Percentiles rank a stretch among this genome's conserved stretches.
Evolutionary conservation across 2,329 filamentous ascomycete species (phyloP).

Genomic region (Xylaria sp.): DNA sequence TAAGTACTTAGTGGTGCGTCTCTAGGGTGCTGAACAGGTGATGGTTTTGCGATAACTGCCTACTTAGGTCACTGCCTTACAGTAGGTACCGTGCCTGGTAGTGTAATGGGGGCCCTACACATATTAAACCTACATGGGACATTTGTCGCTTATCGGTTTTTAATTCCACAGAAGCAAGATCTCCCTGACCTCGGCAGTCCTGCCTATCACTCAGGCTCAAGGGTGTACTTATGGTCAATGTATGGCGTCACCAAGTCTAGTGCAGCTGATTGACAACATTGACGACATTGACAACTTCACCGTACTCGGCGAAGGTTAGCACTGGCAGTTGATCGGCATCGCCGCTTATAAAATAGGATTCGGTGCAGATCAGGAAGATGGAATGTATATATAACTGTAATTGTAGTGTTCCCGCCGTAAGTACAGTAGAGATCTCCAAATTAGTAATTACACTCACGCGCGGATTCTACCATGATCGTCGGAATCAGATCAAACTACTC

Average conservation of each 20-base stretch:
- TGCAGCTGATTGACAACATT: background rate
- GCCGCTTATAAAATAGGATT: background rate
- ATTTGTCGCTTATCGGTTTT: background rate
- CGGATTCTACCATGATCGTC: background rate
- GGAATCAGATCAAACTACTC: background rate
- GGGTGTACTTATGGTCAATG: too few relatives aligned
- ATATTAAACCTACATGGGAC: background rate
- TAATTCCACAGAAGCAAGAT: background rate
- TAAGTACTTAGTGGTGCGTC: too few relatives aligned
- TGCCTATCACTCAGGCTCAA: background rate
- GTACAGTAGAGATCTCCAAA: too few relatives aligned
- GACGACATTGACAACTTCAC: background rate
- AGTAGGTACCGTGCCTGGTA: too few relatives aligned
- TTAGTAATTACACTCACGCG: slow-evolving; percentile 2
- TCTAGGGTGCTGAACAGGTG: too few relatives aligned
- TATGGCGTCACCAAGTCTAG: too few relatives aligned
- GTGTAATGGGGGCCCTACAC: too few relatives aligned
- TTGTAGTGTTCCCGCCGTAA: too few relatives aligned
- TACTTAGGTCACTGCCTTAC: too few relatives aligned
- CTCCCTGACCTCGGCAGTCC: background rate
- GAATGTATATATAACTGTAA: background rate
- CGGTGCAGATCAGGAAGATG: background rate
- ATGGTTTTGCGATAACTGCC: too few relatives aligned
- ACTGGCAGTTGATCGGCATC: slow-evolving; percentile 4
- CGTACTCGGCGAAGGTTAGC: background rate